Base-by-base conservation (phyloP, 2,329 filamentous ascomycete genomes). In the Aspergillaceae sp. region DNA sequence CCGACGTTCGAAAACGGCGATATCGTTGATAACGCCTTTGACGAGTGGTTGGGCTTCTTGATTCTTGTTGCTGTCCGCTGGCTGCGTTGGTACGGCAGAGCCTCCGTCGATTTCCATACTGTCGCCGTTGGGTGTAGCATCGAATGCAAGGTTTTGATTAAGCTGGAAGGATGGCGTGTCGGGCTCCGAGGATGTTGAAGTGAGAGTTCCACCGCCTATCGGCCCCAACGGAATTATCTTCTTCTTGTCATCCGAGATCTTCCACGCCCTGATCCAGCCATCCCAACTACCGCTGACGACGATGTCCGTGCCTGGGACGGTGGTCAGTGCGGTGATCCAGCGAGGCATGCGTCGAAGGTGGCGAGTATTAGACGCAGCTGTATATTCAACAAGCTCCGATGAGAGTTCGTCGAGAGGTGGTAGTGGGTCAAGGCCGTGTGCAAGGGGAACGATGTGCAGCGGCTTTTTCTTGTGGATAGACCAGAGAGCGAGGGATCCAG, bases 201-300 rank as follows among this genome's bases (percentile, higher is more conserved):
- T 19, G 11, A 48, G 38, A 41, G 53, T 40, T 5, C 57, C 55
- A 36, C 48, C 53, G 8, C 80, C 84, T 29, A 92, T 71, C 1
- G 80, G 74, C 1, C 88, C 89, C 5, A 88, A 67, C 0, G 79
- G 70, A 58, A 92, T 83, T 40, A 98, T 78, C 52, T 76, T 82
- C 64, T 80, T 80, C 70, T 90, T 92, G 64, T 96, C 91, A 37
- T 87, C 80, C 44, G 82, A 85, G 19, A 98, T 75, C 50, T 78
- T 82, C 92, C 92, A 98, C 4, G 84, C 84, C 42, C 91, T 77
- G 48, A 98, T 76, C 65, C 80, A 82, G 2, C 92, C 92, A 62
- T 94, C 92, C 90, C 91, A 98, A 67, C 88, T 95, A 30, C 91
- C 92, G 54, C 83, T 94, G 43, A 98, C 74, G 47, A 98, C 80